Conservation (phyloP, 306 rosid genomes). For the Gillenia trifoliata region DNA sequence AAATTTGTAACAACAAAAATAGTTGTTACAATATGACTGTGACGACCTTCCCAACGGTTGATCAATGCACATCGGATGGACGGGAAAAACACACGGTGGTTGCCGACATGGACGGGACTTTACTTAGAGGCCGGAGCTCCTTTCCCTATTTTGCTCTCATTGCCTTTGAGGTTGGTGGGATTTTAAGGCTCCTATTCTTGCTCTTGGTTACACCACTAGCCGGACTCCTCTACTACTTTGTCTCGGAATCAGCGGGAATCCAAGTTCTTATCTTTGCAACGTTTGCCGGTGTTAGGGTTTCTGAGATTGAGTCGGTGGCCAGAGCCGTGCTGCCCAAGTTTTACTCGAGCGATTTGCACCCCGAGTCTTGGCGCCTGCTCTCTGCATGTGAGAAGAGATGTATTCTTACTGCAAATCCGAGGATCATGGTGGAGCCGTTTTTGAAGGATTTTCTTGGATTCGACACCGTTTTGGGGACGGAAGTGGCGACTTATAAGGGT, state of each 20-base stretch:
- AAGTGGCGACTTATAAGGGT: slow-evolving; percentile 38
- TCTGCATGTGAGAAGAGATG: slow-evolving; percentile 58
- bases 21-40: background rate
- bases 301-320: slow-evolving; percentile 62
- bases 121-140: slow-evolving; percentile 67
- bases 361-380: slow-evolving; percentile 67
- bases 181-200: slow-evolving; percentile 54
- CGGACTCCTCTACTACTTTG: slow-evolving; percentile 58
- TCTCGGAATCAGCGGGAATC: slow-evolving; percentile 74
- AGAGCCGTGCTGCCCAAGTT: slow-evolving; percentile 78
- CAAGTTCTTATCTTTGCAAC: slow-evolving; percentile 58
- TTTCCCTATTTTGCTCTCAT: slow-evolving; percentile 77
- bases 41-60: slow-evolving; percentile 40
- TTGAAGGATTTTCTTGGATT: slow-evolving; percentile 63
- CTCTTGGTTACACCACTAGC: slow-evolving; percentile 61
- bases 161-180: slow-evolving; percentile 79
- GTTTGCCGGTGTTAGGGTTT: slow-evolving; percentile 49
- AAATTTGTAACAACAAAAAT: background rate
- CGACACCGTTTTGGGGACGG: slow-evolving; percentile 68
- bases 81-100: slow-evolving; percentile 73
- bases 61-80: slow-evolving; percentile 50
- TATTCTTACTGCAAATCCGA: slow-evolving; percentile 70
- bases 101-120: slow-evolving; percentile 84
- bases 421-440: slow-evolving; percentile 78
- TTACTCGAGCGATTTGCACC: slow-evolving; percentile 53